Conservation (phyloP, 371 early-diverging fungal species). For the Basidiobolus meristosporus region DNA sequence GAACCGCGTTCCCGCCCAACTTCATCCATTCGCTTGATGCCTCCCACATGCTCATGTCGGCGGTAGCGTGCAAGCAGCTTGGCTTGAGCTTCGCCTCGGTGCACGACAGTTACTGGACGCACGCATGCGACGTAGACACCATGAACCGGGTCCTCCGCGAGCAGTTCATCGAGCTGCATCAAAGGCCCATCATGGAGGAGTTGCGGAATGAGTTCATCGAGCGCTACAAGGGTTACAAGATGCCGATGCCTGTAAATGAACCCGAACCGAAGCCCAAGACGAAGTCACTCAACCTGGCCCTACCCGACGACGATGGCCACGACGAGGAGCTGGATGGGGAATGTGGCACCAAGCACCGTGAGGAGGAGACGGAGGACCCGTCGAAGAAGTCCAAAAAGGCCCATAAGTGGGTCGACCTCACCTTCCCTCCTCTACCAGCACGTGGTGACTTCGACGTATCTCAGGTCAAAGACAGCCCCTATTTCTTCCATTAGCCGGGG, state of each 20-base stretch:
- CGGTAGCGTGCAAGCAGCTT: conserved; percentile 60
- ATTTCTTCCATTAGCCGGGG: conserved; percentile 91
- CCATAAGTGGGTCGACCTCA: conserved; percentile 56
- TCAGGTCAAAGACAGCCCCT: conserved; percentile 56
- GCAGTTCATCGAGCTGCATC: conserved; percentile 77
- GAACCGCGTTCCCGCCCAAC: conserved; percentile 95
- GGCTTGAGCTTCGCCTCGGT: conserved; percentile 84
- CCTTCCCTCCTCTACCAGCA: conserved; percentile 53
- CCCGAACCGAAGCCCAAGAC: too few relatives aligned
- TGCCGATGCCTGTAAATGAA: too few relatives aligned
- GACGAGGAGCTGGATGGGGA: too few relatives aligned
- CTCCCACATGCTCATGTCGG: conserved; percentile 91
- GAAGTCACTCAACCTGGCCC: too few relatives aligned
- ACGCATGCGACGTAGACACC: conserved; percentile 73
- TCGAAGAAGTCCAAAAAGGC: too few relatives aligned
- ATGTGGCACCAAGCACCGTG: too few relatives aligned
- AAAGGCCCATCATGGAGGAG: conserved; percentile 64
- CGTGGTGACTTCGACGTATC: conserved; percentile 73
- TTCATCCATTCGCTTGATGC: conserved; percentile 96
- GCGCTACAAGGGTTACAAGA: conserved; percentile 57
- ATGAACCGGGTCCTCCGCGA: conserved; percentile 79
- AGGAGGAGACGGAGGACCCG: too few relatives aligned
- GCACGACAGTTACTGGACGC: conserved; percentile 98
- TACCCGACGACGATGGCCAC: too few relatives aligned
- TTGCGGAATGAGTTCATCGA: conserved; percentile 65